phyloP scores from a whole-genome alignment of 2,329 filamentous ascomycete species.

The Aspergillus fijiensis region DNA sequence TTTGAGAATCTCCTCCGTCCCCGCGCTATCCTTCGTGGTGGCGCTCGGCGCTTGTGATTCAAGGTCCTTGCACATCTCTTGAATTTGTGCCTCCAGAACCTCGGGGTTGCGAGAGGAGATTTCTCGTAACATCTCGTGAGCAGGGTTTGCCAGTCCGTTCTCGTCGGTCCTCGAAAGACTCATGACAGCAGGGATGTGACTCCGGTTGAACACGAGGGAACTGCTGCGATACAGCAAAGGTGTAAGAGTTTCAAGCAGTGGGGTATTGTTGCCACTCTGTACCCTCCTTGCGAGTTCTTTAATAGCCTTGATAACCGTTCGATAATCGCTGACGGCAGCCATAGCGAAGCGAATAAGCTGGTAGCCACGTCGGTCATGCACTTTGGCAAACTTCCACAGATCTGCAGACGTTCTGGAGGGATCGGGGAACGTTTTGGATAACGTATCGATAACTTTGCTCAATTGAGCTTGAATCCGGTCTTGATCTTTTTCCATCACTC shows the following conservation, averaged over 20 bases:
- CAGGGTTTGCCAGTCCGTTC: slow-evolving; percentile 71
- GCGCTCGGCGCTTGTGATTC: slow-evolving; percentile 74
- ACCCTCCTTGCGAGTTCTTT: slow-evolving; percentile 85
- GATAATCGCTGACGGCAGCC: slow-evolving; percentile 83
- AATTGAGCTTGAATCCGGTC: slow-evolving; percentile 68
- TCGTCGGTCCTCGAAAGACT: slow-evolving; percentile 82
- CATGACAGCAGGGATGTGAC: slow-evolving; percentile 87
- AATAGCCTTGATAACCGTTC: slow-evolving; percentile 83
- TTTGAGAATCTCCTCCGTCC: slow-evolving; percentile 86
- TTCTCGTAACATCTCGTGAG: slow-evolving; percentile 86
- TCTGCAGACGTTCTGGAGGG: slow-evolving; percentile 69
- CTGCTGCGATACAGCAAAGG: slow-evolving; percentile 81
- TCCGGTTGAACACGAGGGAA: slow-evolving; percentile 87
- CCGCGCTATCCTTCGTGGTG: slow-evolving; percentile 65
- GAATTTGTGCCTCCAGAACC: slow-evolving; percentile 88
- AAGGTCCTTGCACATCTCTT: slow-evolving; percentile 84
- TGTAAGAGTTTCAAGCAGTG: slow-evolving; percentile 72
- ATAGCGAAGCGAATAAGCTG: slow-evolving; percentile 85
- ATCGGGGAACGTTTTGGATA: slow-evolving; percentile 76
- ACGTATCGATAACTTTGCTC: slow-evolving; percentile 68
- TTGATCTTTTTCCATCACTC: slow-evolving; percentile 69
- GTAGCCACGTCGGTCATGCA: slow-evolving; percentile 86
- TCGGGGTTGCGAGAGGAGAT: slow-evolving; percentile 88
- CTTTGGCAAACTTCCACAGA: slow-evolving; percentile 85
- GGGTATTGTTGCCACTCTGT: slow-evolving; percentile 62